These are phyloP conservation scores for Pythium dissotocum DNA, from an alignment of 352 stramenopile species.

Conservation along the genomic window DNA sequence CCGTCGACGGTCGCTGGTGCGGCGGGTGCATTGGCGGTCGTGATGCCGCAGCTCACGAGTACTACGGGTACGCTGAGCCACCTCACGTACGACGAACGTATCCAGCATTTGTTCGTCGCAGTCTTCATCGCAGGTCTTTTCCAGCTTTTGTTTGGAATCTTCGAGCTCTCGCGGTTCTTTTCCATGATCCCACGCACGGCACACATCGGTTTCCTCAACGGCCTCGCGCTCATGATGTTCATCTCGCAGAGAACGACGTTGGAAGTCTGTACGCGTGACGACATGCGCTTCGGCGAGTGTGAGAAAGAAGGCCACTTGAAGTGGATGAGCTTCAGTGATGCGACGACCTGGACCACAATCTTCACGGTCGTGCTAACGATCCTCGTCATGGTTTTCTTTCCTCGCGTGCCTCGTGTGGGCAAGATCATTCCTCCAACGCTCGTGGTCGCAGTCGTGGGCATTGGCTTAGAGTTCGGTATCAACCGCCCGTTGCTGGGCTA, in stretches of 20 bases:
- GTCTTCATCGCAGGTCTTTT: slow-evolving; percentile 85
- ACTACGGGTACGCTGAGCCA: slow-evolving; percentile 44
- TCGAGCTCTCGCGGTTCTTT: slow-evolving; percentile 90
- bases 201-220: slow-evolving; percentile 96
- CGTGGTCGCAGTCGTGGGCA: slow-evolving; percentile 70
- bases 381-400: slow-evolving; percentile 87
- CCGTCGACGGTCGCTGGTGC: slow-evolving; percentile 88
- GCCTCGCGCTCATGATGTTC: slow-evolving; percentile 94
- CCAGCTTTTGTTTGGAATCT: slow-evolving; percentile 81
- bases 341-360: slow-evolving; percentile 66
- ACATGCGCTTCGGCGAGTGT: slow-evolving; percentile 75
- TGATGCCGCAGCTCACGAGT: slow-evolving; percentile 86
- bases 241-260: slow-evolving; percentile 93
- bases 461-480: slow-evolving; percentile 88
- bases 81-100: slow-evolving; percentile 67
- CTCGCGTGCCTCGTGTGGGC: slow-evolving; percentile 56
- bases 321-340: slow-evolving; percentile 68
- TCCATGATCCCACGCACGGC: slow-evolving; percentile 92
- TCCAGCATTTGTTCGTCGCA: slow-evolving; percentile 87
- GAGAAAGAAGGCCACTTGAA: slow-evolving; percentile 58
- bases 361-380: slow-evolving; percentile 79
- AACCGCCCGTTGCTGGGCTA: slow-evolving; percentile 73
- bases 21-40: slow-evolving; percentile 89
- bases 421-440: slow-evolving; percentile 79
- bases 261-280: slow-evolving; percentile 59